phyloP scores from a whole-genome alignment of 208 protist species.

The Acanthamoeba rhysodes region DNA sequence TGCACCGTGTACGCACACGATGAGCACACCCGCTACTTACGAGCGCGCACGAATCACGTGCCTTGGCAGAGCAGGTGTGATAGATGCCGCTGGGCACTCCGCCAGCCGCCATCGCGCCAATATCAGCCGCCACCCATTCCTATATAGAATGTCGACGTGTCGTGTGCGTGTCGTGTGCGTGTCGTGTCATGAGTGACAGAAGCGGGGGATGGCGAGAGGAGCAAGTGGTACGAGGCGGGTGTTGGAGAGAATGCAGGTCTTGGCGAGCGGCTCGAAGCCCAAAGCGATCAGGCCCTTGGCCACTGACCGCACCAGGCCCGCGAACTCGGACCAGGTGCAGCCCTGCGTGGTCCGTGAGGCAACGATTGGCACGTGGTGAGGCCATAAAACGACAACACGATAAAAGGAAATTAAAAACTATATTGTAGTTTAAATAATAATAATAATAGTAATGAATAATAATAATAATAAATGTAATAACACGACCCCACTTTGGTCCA shows the following conservation, averaged over 20 bases:
- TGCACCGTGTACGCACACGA: not conserved
- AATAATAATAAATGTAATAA: too few relatives aligned
- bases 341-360: not conserved
- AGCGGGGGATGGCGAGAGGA: not conserved
- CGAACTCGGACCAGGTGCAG: constrained; percentile 1
- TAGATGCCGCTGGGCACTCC: constrained; percentile 31
- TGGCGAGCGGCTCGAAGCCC: not conserved
- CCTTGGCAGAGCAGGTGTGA: not conserved
- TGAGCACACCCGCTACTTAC: too few relatives aligned
- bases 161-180: not conserved
- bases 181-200: not conserved
- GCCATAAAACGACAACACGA: too few relatives aligned
- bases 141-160: not conserved
- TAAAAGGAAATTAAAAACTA: too few relatives aligned
- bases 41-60: not conserved
- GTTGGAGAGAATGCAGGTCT: constrained; percentile 21
- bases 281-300: constrained; percentile 8
- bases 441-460: not conserved
- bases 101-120: not conserved
- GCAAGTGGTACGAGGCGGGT: not conserved
- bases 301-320: not conserved
- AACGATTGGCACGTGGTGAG: too few relatives aligned
- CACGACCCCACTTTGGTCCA: too few relatives aligned
- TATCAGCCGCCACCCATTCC: constrained; percentile 14
- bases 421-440: not conserved